Percentiles rank a stretch among this genome's conserved stretches.
Evolutionary conservation across 2,329 filamentous ascomycete genomes (phyloP).

Genomic region (Aspergillus neoniger): DNA sequence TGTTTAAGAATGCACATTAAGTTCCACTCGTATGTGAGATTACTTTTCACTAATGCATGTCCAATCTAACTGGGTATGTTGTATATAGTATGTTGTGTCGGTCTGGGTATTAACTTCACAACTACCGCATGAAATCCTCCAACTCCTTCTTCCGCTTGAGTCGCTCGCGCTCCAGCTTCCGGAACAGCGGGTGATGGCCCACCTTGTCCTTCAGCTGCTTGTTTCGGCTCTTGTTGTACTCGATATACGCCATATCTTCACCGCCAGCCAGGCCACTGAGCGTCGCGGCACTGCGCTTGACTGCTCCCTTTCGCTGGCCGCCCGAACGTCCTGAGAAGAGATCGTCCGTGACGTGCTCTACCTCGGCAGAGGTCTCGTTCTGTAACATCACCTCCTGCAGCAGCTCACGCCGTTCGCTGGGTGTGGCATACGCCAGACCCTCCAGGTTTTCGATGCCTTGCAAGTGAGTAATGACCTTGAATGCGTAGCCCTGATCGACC

Average conservation of each 20-base stretch:
- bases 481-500: conserved; percentile 96
- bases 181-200: conserved; percentile 64
- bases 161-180: conserved; percentile 65
- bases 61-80: no score
- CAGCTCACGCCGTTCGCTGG: conserved; percentile 79
- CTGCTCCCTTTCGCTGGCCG: conserved; percentile 57
- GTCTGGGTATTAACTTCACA: background rate
- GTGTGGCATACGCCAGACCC: conserved; percentile 75
- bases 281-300: conserved; percentile 78
- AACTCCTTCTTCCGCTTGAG: conserved; percentile 56
- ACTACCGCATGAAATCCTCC: conserved; percentile 30
- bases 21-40: no score
- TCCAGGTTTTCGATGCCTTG: conserved; percentile 85
- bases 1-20: no score
- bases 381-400: conserved; percentile 87
- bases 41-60: no score
- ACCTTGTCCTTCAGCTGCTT: conserved; percentile 66
- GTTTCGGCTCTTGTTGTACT: conserved; percentile 74
- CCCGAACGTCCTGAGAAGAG: conserved; percentile 62
- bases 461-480: conserved; percentile 97
- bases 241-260: conserved; percentile 95
- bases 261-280: conserved; percentile 85
- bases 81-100: background rate
- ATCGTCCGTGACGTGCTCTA: conserved; percentile 70
- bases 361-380: conserved; percentile 71